These are phyloP conservation scores for Telfairia occidentalis DNA, from an alignment of 331 rosid genomes.

Conservation along the genomic window DNA sequence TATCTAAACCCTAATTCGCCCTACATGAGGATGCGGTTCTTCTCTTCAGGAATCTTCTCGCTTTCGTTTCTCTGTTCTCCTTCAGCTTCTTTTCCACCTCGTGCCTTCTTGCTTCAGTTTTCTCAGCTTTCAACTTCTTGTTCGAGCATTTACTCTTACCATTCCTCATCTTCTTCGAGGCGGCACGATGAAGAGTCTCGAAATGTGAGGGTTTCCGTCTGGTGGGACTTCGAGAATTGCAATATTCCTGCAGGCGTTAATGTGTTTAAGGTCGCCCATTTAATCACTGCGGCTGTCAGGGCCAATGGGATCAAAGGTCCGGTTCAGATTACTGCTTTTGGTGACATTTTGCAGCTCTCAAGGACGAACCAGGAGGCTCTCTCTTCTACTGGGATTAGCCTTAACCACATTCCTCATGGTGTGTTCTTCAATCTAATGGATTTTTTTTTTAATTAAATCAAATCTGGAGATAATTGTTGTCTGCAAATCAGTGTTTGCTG, in stretches of 20 bases:
- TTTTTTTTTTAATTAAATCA: not conserved
- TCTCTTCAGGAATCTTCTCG: too few relatives aligned
- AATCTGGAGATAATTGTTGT: too few relatives aligned
- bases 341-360: conserved; percentile 51
- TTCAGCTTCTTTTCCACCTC: not conserved
- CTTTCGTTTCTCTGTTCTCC: not conserved
- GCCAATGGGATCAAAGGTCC: conserved; percentile 74
- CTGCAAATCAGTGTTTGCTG: too few relatives aligned
- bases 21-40: not conserved
- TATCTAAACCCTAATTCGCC: not conserved
- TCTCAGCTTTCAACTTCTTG: conserved; percentile 14
- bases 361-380: conserved; percentile 53
- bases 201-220: conserved; percentile 56
- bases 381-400: conserved; percentile 54
- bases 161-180: conserved; percentile 14
- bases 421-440: not conserved
- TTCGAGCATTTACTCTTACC: not conserved
- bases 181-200: conserved; percentile 39
- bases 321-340: conserved; percentile 55
- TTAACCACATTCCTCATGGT: conserved; percentile 63
- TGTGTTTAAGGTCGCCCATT: conserved; percentile 29
- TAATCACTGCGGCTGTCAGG: conserved; percentile 48
- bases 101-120: not conserved
- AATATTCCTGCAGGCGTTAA: conserved; percentile 28
- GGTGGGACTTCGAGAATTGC: conserved; percentile 98